Conservation (phyloP, 108 stramenopile genomes). For the Cyclostephanos tholiformis region DNA sequence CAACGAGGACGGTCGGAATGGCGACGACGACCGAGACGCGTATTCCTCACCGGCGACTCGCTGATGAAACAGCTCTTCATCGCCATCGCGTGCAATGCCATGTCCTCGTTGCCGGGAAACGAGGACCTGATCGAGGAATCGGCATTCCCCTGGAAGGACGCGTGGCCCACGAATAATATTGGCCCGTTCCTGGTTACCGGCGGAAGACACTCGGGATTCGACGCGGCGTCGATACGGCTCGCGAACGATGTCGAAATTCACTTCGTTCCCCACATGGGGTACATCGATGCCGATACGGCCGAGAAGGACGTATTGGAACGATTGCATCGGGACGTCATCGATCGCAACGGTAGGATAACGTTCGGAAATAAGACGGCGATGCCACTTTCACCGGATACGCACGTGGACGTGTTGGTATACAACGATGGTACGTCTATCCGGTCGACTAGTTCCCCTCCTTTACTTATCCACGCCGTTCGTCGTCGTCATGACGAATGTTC, state of each 20-base stretch:
- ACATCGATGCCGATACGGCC: background rate
- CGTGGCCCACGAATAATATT: background rate
- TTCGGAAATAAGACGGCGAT: conserved; percentile 30
- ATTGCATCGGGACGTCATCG: conserved; percentile 7
- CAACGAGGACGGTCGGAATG: background rate
- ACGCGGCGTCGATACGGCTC: conserved; percentile 25
- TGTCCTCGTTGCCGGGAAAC: background rate
- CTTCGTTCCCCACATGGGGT: conserved; percentile 26
- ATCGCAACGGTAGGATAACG: conserved; percentile 9
- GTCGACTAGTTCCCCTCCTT: background rate
- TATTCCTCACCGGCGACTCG: conserved; percentile 33
- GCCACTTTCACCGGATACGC: background rate
- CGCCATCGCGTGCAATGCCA: conserved; percentile 31
- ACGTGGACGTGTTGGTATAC: conserved; percentile 27
- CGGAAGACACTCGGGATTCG: conserved; percentile 25
- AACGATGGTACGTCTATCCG: conserved; percentile 12
- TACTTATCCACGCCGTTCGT: no score
- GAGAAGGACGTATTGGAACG: conserved; percentile 12
- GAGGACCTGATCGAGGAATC: conserved; percentile 1
- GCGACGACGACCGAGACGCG: conserved; percentile 1
- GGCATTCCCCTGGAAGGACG: conserved; percentile 16
- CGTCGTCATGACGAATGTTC: no score
- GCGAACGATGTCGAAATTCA: conserved; percentile 24
- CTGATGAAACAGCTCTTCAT: conserved; percentile 32
- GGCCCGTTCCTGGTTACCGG: background rate